These are phyloP conservation scores for Porodaedalea pini DNA, from an alignment of 1,284 basidiomycete genomes.

Conservation along the genomic window DNA sequence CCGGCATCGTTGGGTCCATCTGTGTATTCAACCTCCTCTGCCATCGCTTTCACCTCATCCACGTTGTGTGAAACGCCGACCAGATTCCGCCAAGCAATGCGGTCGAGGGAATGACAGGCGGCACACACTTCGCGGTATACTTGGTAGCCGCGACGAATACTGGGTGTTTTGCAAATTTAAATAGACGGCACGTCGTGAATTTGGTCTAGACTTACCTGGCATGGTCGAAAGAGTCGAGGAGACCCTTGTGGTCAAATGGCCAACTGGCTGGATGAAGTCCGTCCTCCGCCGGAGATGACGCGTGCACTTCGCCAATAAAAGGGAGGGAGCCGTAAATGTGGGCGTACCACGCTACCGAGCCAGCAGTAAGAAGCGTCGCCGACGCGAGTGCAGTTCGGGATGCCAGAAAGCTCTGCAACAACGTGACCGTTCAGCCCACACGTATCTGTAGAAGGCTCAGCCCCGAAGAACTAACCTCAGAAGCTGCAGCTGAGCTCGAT, in stretches of 20 bases:
- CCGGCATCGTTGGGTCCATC: constrained; percentile 95
- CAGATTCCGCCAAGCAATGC: constrained; percentile 99
- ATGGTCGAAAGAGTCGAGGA: constrained; percentile 93
- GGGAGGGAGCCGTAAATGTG: constrained; percentile 89
- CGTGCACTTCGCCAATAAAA: constrained; percentile 84
- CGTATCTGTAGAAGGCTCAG: not conserved
- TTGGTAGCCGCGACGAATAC: constrained; percentile 97
- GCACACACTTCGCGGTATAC: constrained; percentile 99
- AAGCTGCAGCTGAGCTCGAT: constrained; percentile 8
- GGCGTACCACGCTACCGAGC: constrained; percentile 94
- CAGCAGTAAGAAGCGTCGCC: constrained; percentile 76
- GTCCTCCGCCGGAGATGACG: constrained; percentile 88
- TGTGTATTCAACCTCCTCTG: constrained; percentile 94
- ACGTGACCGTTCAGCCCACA: not conserved
- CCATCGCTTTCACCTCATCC: constrained; percentile 89
- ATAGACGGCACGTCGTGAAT: constrained; percentile 17
- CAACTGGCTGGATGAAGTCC: constrained; percentile 88
- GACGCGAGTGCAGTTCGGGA: constrained; percentile 80
- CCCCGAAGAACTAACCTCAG: constrained; percentile 1
- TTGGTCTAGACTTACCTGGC: constrained; percentile 54
- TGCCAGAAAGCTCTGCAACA: constrained; percentile 47
- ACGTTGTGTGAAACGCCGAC: constrained; percentile 97
- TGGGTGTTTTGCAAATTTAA: constrained; percentile 31
- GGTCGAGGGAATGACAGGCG: constrained; percentile 98
- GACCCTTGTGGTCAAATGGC: constrained; percentile 91